Evolutionary conservation across 169 alveolate genomes (phyloP), one percentile per base, ranked within the genome.

Genomic region (Plasmodium gallinaceum): DNA sequence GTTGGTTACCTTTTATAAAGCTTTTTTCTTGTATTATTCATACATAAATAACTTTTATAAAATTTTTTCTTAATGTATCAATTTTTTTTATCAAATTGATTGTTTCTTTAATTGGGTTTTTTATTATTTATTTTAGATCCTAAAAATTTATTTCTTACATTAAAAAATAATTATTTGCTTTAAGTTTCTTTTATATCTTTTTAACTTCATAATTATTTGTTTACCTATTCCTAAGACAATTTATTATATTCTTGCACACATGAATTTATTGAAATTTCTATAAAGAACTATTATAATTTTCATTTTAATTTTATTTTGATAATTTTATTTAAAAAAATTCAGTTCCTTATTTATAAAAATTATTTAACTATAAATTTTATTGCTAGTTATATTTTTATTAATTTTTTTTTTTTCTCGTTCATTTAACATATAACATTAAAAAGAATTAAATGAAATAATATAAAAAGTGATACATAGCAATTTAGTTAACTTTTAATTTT

Each of bases 231-330:
- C 46, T 62, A 61, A 62, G 61, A 58, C n/a, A 26, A 32, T 7
- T 24, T 66, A 16, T 24, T 37, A 51, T 8, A 61, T 43, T 75
- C 42, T 66, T 75, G 88, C 88, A 75, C 72, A 71, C 85, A 20
- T 51, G 45, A 46, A 24, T 14, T n/a, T 42, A 71, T 46, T 42
- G 39, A 32, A 71, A 43, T 14, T 52, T 60, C 20, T 32, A 32
- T 24, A 12, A 42, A 51, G 5, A 70, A 46, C 43, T 14, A 32
- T n/a, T 20, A 48, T 48, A 2, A 6, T 48, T 48, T 48, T 48
- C 58, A 9, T 48, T 48, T 48, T 14, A 2, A 5, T 48, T 2
- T 48, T 48, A 10, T 48, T 48, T 2, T 48, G 39, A 32, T 32
- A 2, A 32, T 32, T 2, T 32, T 32, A 32, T 32, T 32, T 32